These are phyloP conservation scores for Bifiguratus adelaidae DNA, from an alignment of 192 early-diverging fungal species.

Conservation along the genomic window DNA sequence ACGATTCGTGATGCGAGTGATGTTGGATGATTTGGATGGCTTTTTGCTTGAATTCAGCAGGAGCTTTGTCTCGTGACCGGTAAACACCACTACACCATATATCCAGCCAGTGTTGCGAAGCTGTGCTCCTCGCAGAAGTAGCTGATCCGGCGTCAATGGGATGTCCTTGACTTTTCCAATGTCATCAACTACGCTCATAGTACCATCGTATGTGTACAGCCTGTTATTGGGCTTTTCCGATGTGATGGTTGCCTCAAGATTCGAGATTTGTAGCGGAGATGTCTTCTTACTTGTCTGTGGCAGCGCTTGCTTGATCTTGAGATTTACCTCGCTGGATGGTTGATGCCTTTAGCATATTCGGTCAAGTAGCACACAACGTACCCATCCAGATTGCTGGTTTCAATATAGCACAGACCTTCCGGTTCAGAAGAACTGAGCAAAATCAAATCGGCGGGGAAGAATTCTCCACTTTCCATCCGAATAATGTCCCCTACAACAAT, in stretches of 20 bases:
- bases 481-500: conserved; percentile 88
- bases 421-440: conserved; percentile 82
- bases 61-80: conserved; percentile 94
- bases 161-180: conserved; percentile 47
- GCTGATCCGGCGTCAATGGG: conserved; percentile 79
- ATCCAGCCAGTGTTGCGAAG: conserved; percentile 92
- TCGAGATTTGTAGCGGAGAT: conserved; percentile 52
- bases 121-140: conserved; percentile 82
- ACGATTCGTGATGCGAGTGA: conserved; percentile 23
- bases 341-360: neutral
- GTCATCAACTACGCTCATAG: conserved; percentile 19
- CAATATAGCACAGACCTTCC: conserved; percentile 90
- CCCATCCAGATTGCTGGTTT: conserved; percentile 91
- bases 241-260: conserved; percentile 59
- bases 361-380: neutral
- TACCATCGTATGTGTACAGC: conserved; percentile 84
- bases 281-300: conserved; percentile 65
- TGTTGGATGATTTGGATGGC: conserved; percentile 23
- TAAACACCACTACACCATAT: conserved; percentile 82
- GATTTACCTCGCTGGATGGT: conserved; percentile 73
- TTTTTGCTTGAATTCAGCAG: conserved; percentile 70
- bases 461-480: conserved; percentile 73
- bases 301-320: conserved; percentile 87
- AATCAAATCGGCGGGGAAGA: conserved; percentile 88
- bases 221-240: conserved; percentile 91